phyloP scores from a whole-genome alignment of 192 early-diverging fungal species.

The Thoreauomyces humboldtii region DNA sequence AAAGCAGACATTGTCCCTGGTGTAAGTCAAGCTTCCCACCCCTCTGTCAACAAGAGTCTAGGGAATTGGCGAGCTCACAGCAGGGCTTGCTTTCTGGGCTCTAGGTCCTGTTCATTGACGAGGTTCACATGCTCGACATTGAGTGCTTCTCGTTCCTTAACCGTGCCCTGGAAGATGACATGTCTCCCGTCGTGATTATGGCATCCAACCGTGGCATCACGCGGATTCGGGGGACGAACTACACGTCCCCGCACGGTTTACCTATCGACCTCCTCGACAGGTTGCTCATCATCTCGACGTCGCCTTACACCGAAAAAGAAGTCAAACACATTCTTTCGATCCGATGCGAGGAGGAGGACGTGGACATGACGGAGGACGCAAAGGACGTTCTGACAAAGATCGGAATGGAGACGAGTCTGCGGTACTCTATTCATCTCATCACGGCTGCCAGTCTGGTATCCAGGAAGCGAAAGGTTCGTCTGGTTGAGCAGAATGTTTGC shows the following conservation, averaged over 20 bases:
- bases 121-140: constrained; percentile 99
- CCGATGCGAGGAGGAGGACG: constrained; percentile 75
- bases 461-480: constrained; percentile 77
- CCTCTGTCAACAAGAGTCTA: too few relatives aligned
- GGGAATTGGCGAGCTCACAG: too few relatives aligned
- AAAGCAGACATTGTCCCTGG: constrained; percentile 98
- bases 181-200: constrained; percentile 99
- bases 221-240: constrained; percentile 93
- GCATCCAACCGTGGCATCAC: constrained; percentile 98
- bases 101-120: constrained; percentile 93
- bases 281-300: constrained; percentile 88
- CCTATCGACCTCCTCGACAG: constrained; percentile 97
- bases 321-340: constrained; percentile 88
- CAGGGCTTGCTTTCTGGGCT: too few relatives aligned
- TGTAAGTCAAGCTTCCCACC: too few relatives aligned
- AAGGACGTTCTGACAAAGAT: constrained; percentile 88
- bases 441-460: constrained; percentile 90
- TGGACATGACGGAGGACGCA: constrained; percentile 95
- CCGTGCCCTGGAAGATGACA: constrained; percentile 90
- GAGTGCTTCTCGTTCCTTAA: constrained; percentile 99
- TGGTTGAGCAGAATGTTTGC: too few relatives aligned
- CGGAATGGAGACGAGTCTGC: constrained; percentile 88
- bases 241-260: constrained; percentile 94
- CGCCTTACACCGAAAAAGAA: constrained; percentile 81
- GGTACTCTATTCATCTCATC: constrained; percentile 97